Conservation (phyloP, 805 yeast genomes). For the Torulaspora quercuum region DNA sequence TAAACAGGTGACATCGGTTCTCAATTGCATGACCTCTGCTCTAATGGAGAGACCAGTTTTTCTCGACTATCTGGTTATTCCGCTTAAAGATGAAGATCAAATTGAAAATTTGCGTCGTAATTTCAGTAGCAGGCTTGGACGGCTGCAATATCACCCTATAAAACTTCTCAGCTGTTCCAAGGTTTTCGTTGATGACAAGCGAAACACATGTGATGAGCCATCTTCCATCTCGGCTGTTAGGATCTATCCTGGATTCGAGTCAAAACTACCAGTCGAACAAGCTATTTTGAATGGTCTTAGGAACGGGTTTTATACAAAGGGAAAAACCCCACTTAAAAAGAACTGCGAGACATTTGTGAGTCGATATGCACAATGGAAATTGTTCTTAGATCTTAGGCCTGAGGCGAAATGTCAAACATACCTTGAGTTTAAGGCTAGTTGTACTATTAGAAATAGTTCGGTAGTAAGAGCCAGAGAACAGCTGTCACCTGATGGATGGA, state of each 20-base stretch:
- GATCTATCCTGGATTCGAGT: slow-evolving; percentile 11
- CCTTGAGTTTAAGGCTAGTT: slow-evolving; percentile 32
- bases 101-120: slow-evolving; percentile 13
- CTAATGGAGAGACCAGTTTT: slow-evolving; percentile 29
- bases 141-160: slow-evolving; percentile 2
- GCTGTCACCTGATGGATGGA: slow-evolving; percentile 46
- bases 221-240: slow-evolving; percentile 23
- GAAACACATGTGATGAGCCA: slow-evolving; percentile 17
- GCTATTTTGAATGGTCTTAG: slow-evolving; percentile 55
- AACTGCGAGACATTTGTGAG: slow-evolving; percentile 38
- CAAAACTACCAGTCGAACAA: slow-evolving; percentile 24
- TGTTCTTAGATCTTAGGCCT: slow-evolving; percentile 13
- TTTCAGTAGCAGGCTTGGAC: slow-evolving; percentile 15
- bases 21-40: slow-evolving; percentile 46
- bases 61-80: slow-evolving; percentile 51
- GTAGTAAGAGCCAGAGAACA: slow-evolving; percentile 32
- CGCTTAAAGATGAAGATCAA: slow-evolving; percentile 20
- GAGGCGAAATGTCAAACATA: slow-evolving; percentile 25
- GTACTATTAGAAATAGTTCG: slow-evolving; percentile 29
- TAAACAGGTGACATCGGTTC: slow-evolving; percentile 55
- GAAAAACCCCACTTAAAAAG: slow-evolving; percentile 40
- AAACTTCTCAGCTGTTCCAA: slow-evolving; percentile 14
- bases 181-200: slow-evolving; percentile 23
- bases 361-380: slow-evolving; percentile 28
- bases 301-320: slow-evolving; percentile 51